Evolutionary conservation across 805 yeast species (phyloP).

Genomic region (Nakazawaea siamensis): DNA sequence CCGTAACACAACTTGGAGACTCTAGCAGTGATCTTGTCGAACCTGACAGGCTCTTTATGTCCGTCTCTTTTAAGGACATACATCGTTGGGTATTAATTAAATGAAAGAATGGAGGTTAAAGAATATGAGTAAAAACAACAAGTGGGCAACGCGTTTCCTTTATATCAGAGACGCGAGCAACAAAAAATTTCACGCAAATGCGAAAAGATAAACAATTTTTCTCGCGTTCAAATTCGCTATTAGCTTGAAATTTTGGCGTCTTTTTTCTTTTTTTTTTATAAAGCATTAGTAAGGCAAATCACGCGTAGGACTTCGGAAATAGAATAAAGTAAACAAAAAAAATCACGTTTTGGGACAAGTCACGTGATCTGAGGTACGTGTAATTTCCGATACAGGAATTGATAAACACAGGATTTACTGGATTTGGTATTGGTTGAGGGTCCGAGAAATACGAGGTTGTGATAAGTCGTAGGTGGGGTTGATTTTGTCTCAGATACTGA

Average conservation of each 20-base stretch:
- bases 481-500: no score
- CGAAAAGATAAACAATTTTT: background rate
- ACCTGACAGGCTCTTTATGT: slow-evolving; percentile 89
- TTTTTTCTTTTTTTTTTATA: no score
- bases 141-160: slow-evolving; percentile 4
- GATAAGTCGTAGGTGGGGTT: no score
- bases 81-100: no score
- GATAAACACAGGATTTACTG: no score
- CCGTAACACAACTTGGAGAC: slow-evolving; percentile 94
- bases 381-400: background rate
- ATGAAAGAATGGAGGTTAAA: background rate
- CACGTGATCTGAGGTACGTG: background rate
- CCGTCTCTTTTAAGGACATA: slow-evolving; percentile 91
- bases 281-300: no score
- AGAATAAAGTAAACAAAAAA: background rate
- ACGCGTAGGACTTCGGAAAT: no score
- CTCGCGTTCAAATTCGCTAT: no score
- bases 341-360: background rate
- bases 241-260: no score
- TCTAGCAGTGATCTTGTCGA: slow-evolving; percentile 95
- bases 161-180: background rate
- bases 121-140: background rate
- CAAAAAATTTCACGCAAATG: background rate
- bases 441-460: no score
- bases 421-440: no score